Conservation (phyloP, 352 stramenopile species). For the Globisporangium okanoganense region DNA sequence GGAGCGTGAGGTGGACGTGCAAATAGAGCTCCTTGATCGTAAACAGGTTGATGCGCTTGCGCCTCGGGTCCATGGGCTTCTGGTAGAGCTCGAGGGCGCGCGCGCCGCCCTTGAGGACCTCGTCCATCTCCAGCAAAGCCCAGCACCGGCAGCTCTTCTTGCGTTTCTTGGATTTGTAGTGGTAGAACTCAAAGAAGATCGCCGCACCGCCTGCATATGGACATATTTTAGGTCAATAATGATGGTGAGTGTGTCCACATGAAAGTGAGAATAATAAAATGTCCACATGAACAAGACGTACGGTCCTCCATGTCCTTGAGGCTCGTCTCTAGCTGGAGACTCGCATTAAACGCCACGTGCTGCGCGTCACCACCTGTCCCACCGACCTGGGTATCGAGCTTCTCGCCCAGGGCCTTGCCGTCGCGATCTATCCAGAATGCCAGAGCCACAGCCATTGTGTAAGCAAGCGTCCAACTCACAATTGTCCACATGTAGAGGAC, state of each 20-base stretch:
- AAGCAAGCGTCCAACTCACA: not conserved
- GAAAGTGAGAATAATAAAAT: not conserved
- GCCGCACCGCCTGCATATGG: constrained; percentile 34
- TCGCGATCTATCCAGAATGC: constrained; percentile 27
- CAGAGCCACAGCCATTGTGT: not conserved
- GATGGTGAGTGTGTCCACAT: not conserved
- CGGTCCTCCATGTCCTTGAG: constrained; percentile 47
- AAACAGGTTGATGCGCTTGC: constrained; percentile 67
- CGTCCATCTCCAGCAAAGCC: constrained; percentile 68
- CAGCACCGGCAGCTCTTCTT: constrained; percentile 78
- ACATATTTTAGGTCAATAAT: not conserved
- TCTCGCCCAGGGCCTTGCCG: constrained; percentile 49
- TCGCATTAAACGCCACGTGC: constrained; percentile 45
- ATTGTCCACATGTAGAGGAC: not conserved
- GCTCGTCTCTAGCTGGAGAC: constrained; percentile 41
- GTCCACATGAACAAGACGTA: constrained; percentile 14
- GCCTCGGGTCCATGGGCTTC: constrained; percentile 63
- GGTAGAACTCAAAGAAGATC: constrained; percentile 68
- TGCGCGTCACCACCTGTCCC: constrained; percentile 33
- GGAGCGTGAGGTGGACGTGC: constrained; percentile 37
- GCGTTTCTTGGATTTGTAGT: constrained; percentile 76
- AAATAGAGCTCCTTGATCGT: constrained; percentile 72
- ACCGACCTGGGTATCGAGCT: constrained; percentile 42
- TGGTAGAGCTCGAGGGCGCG: constrained; percentile 62
- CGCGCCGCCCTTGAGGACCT: constrained; percentile 26